Percentiles rank a stretch among this genome's conserved stretches.
Conservation (phyloP, 331 rosid species). For the Erythrophleum ivorense region DNA sequence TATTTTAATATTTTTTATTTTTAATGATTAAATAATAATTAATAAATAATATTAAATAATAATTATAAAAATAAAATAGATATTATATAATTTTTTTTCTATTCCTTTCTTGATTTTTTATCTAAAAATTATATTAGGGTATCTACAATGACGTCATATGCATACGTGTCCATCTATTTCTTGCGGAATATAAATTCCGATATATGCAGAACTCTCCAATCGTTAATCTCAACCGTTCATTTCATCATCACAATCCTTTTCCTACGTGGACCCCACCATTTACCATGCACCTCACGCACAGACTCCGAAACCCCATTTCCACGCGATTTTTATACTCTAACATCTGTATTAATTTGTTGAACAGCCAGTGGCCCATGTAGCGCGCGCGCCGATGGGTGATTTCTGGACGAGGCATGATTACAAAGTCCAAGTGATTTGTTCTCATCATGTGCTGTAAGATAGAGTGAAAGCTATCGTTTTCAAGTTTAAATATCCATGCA, state of each 20-base stretch:
- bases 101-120: no score
- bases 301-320: not conserved
- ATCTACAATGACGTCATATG: not conserved
- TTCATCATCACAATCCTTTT: not conserved
- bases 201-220: not conserved
- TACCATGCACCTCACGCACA: not conserved
- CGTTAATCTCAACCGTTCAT: constrained; percentile 42
- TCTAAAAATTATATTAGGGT: not conserved
- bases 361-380: constrained; percentile 29
- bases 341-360: not conserved
- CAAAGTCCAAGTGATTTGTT: not conserved
- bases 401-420: not conserved
- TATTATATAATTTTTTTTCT: no score
- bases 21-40: no score
- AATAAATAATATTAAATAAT: no score
- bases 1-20: no score
- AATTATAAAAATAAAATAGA: no score
- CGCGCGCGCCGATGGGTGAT: not conserved
- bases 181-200: no score
- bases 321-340: constrained; percentile 32
- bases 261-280: not conserved
- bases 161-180: not conserved
- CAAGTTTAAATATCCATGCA: constrained; percentile 12
- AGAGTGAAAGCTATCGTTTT: constrained; percentile 20
- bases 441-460: constrained; percentile 9